Base-by-base conservation (phyloP, 768 basidiomycete species). In the Xerocomus brunneocitrinus region DNA sequence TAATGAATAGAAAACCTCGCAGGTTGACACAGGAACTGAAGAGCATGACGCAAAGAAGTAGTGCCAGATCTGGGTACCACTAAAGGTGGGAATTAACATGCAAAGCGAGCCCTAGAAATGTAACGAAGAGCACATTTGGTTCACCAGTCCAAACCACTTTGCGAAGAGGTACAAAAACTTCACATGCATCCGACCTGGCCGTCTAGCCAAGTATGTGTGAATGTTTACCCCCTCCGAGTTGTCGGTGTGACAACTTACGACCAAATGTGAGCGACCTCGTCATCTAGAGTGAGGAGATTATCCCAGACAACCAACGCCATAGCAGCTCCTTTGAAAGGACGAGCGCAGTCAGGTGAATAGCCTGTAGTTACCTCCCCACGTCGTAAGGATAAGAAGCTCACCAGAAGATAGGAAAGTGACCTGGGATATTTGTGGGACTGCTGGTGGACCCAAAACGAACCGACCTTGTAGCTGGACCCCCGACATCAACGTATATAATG, bases 91-190 rank as follows among this genome's bases (percentile, higher is more conserved):
- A 16, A 38, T 60, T 8, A 63, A 25, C 22, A 55, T 39, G 16
- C 51, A n/a, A 8, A 10, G 19, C 10, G 39, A 42, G 24, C 32
- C 12, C 43, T 46, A 36, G 5, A 35, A n/a, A 38, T 9, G 34
- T 1, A 8, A 32, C 5, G 32, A 8, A 6, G 6, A 44, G 1
- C 13, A 64, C 63, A 63, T 46, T 50, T 55, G 55, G 12, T 55
- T 55, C 50, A 50, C 3, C 31, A 64, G 16, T 49, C 63, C 63
- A 41, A 63, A 63, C 63, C 63, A 65, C 52, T 36, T 64, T 1
- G 64, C 27, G 16, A 64, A 55, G 25, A 64, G 47, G 46, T 55
- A 64, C 50, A 64, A 57, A 48, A 58, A 54, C 36, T 65, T 64
- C 28, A 65, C 44, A 10, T 55, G 24, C 13, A 27, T 8, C 19